Conservation (phyloP, 306 rosid genomes). For the Quercus parvula region DNA sequence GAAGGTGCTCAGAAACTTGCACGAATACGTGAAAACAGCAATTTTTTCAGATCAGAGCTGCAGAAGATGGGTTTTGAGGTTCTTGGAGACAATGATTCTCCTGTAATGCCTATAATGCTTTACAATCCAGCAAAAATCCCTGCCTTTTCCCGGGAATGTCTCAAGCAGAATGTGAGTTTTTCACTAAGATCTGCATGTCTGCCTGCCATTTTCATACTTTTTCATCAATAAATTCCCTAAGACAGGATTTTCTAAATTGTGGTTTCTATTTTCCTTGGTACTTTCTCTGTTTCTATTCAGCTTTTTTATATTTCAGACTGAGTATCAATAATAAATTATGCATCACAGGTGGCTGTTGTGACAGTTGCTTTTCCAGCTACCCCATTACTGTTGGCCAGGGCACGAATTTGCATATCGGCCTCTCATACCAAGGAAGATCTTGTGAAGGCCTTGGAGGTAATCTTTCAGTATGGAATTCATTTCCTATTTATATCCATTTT, state of each 20-base stretch:
- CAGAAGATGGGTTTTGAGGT: constrained; percentile 92
- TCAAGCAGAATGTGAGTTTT: constrained; percentile 69
- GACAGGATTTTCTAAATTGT: not conserved
- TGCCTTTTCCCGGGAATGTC: constrained; percentile 95
- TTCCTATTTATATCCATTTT: not conserved
- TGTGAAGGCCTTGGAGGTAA: constrained; percentile 71
- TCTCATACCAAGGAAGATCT: constrained; percentile 90
- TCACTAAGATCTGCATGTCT: not conserved
- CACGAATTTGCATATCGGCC: constrained; percentile 91
- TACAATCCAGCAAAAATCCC: constrained; percentile 92
- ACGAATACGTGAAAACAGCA: constrained; percentile 77
- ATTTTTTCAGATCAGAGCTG: constrained; percentile 88
- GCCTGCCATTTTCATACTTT: not conserved
- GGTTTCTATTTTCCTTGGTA: not conserved
- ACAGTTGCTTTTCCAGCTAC: constrained; percentile 95
- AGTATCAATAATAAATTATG: not conserved
- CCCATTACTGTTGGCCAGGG: constrained; percentile 83
- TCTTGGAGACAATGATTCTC: constrained; percentile 80
- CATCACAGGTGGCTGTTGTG: constrained; percentile 77
- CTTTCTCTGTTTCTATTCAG: not conserved
- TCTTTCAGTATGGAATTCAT: not conserved
- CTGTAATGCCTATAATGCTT: constrained; percentile 91
- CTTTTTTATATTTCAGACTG: not conserved
- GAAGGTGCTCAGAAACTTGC: constrained; percentile 89
- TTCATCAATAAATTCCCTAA: not conserved